Evolutionary conservation across 2,329 filamentous ascomycete species (phyloP), one percentile per base, ranked within the genome.

Genomic region (Chaetothyriales sp.): DNA sequence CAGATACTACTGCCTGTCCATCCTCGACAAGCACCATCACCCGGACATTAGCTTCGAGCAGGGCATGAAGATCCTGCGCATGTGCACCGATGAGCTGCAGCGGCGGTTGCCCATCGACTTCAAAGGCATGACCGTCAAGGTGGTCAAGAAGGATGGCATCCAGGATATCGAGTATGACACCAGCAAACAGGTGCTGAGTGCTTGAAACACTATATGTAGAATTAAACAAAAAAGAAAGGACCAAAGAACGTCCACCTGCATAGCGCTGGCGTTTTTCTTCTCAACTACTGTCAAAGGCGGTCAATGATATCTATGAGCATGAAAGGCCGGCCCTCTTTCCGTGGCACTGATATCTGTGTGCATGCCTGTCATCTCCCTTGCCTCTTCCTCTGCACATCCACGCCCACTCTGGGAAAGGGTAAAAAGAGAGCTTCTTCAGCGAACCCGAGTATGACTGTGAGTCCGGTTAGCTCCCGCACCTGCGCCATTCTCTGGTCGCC

Each of bases 1-100:
- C 55, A 87, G 82, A 71, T 96, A 96, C 77, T 98, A 98, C 77
- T 98, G 92, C 69, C 77, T 98, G 55, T 93, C 87, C 5, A 93
- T 95, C 61, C 80, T 98, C 48, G 92, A 98, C 73, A 98, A 98
- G 75, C 92, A 98, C 68, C 92, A 98, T 68, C 86, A 95, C 64
- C 90, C 92, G 46, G 84, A 95, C 64, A 96, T 98, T 68, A 79
- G 78, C 55, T 81, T 92, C 50, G 88, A 84, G 56, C 79, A 94
- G 68, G 92, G 92, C 51, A 79, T 95, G 71, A 92, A 95, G 75
- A 80, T 98, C 56, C 74, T 98, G 63, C 83, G 80, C 62, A 84
- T 95, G 82, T 98, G 92, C 73, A 92, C 86, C 60, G 89, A 96
- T 68, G 92, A 98, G 75, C 73, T 98, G 66, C 95, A 95, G 79